Base-by-base conservation (phyloP, 139 green algal species). In the Closterium sp. region DNA sequence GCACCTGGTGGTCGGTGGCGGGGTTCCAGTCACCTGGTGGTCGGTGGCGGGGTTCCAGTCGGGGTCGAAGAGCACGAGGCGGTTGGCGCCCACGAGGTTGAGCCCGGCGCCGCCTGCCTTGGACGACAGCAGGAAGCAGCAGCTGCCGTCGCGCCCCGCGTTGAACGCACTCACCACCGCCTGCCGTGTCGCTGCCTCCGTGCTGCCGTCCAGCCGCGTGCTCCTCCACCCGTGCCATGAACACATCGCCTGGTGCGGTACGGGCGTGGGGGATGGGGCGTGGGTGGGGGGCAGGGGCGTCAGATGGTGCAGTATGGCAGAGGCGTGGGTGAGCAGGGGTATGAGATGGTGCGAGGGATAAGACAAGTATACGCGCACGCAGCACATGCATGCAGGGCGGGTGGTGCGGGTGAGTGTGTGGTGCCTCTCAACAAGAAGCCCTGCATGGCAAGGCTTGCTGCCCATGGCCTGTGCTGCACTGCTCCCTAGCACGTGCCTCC, bases 1-100 rank as follows among this genome's bases (percentile, higher is more conserved):
- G n/a, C n/a, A 94, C 92, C 92, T 94, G 92, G 30, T 97, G 97
- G 94, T 98, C 97, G 70, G 95, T 97, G 17, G 98, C 97, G 0
- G 98, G 98, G 91, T 98, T 98, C 98, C 98, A 99, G 95, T 62
- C 89, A 34, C 31, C 28, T 29, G 92, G 31, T 97, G 97, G 94
- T 98, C 97, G 70, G 95, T 97, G 22, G 98, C 98, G 0, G 98
- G 98, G 91, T 99, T 98, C 98, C 98, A 99, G 95, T 97, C 96
- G 2, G 97, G 97, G 95, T 99, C 98, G 93, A 99, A 99, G 29
- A 99, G 97, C 27, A 96, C 90, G 4, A 96, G 91, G 5, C 94
- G 95, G 95, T 99, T 99, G 88, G 96, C 98, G 11, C 98, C 97
- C 42, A 99, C 97, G n/a, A 99, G 97, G 96, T 99, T 99, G 70